These are phyloP conservation scores for Coniochaeta prunicola DNA, from an alignment of 2,329 filamentous ascomycete genomes.

Conservation along the genomic window DNA sequence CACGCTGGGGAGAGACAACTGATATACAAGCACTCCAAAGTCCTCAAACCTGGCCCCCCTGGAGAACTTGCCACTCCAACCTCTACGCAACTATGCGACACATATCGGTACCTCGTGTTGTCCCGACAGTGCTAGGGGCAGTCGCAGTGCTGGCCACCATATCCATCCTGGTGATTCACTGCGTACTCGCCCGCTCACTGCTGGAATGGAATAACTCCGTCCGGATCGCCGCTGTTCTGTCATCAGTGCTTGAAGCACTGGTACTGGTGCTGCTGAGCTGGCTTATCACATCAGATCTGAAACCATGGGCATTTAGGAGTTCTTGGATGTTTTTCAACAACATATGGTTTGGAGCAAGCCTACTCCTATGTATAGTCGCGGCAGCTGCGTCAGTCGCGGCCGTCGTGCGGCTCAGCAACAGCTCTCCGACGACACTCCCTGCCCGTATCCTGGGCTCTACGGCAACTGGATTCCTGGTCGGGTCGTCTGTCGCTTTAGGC, in stretches of 20 bases:
- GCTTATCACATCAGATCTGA: conserved; percentile 23
- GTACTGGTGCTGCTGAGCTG: conserved; percentile 26
- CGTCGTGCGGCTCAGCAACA: conserved; percentile 32
- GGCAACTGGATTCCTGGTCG: conserved; percentile 31
- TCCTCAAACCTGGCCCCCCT: not conserved
- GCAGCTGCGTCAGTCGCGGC: conserved; percentile 36
- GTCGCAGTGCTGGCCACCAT: conserved; percentile 30
- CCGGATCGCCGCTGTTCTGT: conserved; percentile 27
- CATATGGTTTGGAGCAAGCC: conserved; percentile 27
- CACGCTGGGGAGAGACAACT: not conserved
- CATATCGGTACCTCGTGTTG: conserved; percentile 26
- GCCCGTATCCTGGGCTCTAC: conserved; percentile 24
- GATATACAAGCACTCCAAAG: not conserved
- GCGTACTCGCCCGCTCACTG: conserved; percentile 28
- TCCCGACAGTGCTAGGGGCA: conserved; percentile 28
- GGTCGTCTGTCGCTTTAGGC: conserved; percentile 35
- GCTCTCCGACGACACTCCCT: conserved; percentile 16
- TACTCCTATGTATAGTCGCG: conserved; percentile 35
- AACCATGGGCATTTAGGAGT: conserved; percentile 11
- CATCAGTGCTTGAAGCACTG: conserved; percentile 27
- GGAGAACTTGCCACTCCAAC: conserved; percentile 2
- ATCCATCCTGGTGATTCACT: conserved; percentile 30
- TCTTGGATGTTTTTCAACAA: conserved; percentile 17
- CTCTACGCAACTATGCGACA: conserved; percentile 3
- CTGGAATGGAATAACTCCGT: conserved; percentile 21